phyloP scores from a whole-genome alignment of 768 basidiomycete species.

The Kwoniella sp. region DNA sequence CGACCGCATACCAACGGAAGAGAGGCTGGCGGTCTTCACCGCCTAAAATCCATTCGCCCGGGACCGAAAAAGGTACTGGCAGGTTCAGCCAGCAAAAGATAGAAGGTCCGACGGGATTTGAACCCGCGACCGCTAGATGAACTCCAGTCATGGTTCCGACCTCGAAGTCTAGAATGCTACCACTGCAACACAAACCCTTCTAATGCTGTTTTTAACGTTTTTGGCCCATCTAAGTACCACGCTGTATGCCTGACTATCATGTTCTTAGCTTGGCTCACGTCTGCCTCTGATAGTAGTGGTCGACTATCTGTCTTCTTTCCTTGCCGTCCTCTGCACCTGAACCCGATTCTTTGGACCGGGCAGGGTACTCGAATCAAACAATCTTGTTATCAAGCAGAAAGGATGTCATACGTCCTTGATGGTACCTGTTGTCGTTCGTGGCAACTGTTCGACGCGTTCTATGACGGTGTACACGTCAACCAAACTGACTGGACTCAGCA shows the following conservation, averaged over 20 bases:
- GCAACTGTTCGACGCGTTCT: neutral
- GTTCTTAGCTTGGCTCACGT: too few species aligned
- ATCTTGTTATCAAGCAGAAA: too few species aligned
- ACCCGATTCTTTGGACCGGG: too few species aligned
- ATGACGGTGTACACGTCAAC: neutral
- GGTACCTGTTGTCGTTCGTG: neutral
- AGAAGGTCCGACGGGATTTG: constrained; percentile 32
- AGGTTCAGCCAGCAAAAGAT: constrained; percentile 10
- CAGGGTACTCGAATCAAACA: too few species aligned
- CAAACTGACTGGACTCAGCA: neutral
- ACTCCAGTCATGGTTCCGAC: constrained; percentile 27
- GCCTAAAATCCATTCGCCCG: neutral
- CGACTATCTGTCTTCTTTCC: too few species aligned
- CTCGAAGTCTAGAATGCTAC: constrained; percentile 36
- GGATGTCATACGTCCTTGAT: neutral
- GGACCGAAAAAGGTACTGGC: neutral
- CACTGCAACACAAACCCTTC: constrained; percentile 32
- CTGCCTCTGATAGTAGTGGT: too few species aligned
- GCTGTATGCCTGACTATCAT: too few species aligned
- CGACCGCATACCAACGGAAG: too few species aligned
- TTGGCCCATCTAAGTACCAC: too few species aligned
- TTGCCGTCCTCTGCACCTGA: too few species aligned
- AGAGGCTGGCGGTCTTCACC: neutral
- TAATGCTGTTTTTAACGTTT: neutral
- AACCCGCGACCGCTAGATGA: constrained; percentile 34